Conservation (phyloP, 148 eudicot genomes). For the Amaranthus hypochondriacus region DNA sequence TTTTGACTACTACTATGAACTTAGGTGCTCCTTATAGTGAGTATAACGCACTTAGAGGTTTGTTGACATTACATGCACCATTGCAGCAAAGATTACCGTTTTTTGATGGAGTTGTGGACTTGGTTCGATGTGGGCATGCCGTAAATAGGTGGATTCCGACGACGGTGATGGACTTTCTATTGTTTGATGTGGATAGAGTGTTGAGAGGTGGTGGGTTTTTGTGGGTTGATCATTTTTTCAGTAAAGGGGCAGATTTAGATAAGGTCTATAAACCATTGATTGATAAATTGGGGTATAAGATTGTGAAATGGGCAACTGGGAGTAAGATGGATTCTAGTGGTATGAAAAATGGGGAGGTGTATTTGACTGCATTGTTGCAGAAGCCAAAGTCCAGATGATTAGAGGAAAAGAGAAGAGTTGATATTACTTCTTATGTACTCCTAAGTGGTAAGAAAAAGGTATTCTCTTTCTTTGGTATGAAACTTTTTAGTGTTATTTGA, state of each 20-base stretch:
- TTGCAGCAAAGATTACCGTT: constrained; percentile 81
- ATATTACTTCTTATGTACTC: neutral
- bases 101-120: constrained; percentile 75
- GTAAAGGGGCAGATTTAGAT: constrained; percentile 67
- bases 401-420: neutral
- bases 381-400: constrained; percentile 67
- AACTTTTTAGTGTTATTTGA: neutral
- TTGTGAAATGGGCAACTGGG: constrained; percentile 84
- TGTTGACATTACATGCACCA: constrained; percentile 73
- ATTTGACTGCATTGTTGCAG: constrained; percentile 84
- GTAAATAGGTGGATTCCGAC: constrained; percentile 86
- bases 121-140: constrained; percentile 68
- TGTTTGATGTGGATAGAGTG: constrained; percentile 78
- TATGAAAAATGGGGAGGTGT: constrained; percentile 68
- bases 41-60: constrained; percentile 62
- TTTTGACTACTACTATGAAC: constrained; percentile 71
- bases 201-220: constrained; percentile 77
- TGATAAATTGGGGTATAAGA: constrained; percentile 67
- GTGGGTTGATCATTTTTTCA: constrained; percentile 76
- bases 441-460: constrained; percentile 3
- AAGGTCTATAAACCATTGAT: constrained; percentile 71
- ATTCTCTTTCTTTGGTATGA: neutral
- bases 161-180: constrained; percentile 60
- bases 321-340: constrained; percentile 64
- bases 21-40: constrained; percentile 70